Base-by-base conservation (phyloP, 2,329 filamentous ascomycete genomes). In the Emmonsiellopsis sp. region DNA sequence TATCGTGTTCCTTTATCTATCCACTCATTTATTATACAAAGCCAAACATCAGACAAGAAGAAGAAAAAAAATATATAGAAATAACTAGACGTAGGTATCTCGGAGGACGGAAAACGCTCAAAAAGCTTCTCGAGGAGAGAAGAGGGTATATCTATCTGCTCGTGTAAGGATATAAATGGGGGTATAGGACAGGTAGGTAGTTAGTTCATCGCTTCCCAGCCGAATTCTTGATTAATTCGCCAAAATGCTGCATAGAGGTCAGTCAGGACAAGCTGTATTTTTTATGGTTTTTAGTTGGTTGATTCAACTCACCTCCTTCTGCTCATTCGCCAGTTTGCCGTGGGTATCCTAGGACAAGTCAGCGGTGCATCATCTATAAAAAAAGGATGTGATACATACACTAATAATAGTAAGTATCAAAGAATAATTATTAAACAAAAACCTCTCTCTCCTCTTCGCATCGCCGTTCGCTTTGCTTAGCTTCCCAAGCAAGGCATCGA, bases 381-480 rank as follows among this genome's bases (percentile, higher is more conserved):
- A 63, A 56, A 51, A 53, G 34, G 11, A 34, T 10, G 31, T 37
- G 14, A 45, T 32, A 65, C 73, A 46, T 67, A 76, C 86, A 63
- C 86, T 83, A 58, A 98, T 87, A 57, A 98, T 96, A 9, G 93
- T 96, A 62, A 89, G 77, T n/a, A 98, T 81, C 58, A 98, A 76
- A 52, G 88, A 94, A 70, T 95, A 97, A 68, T 98, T 98, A 67
- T 97, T 98, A 66, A 87, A 93, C 63, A 98, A 70, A 65, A 97
- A 97, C 44, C 93, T 78, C 60, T 92, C 86, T 60, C 86, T 79
- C 72, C 94, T 94, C 65, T 88, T 82, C 58, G 81, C 78, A 63
- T 95, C 92, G 1, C 78, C 72, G 17, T 81, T 83, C 57, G 91
- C 88, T 60, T 88, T 86, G 64, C 87, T 87, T 55, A 91, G 76